phyloP scores from a whole-genome alignment of 306 rosid species.

The Clitoria ternatea region DNA sequence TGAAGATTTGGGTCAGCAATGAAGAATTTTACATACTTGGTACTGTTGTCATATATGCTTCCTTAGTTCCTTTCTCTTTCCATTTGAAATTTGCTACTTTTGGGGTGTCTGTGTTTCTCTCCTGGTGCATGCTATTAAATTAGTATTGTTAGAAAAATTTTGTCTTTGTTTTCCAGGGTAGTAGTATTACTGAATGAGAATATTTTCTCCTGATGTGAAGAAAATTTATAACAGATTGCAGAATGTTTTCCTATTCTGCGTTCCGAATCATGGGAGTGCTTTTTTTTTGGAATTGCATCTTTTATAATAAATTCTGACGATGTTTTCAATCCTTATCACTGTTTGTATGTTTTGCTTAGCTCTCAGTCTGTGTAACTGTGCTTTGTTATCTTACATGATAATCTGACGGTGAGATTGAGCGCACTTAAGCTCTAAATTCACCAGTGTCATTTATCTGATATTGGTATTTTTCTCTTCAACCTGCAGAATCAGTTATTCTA shows the following conservation, averaged over 20 bases:
- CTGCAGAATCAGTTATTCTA: background rate
- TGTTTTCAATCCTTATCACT: background rate
- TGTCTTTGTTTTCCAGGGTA: no score
- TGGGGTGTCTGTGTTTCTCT: background rate
- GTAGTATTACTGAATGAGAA: background rate
- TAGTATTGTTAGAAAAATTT: background rate
- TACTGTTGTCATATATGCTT: background rate
- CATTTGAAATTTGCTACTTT: background rate
- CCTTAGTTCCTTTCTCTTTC: background rate
- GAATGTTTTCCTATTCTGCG: background rate
- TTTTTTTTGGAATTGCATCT: background rate
- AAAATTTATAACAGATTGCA: background rate
- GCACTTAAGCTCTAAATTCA: background rate
- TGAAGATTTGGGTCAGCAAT: background rate
- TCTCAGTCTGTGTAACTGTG: background rate
- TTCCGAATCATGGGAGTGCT: background rate
- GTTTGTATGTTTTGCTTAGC: background rate
- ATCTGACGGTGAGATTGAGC: background rate
- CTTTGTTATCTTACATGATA: background rate
- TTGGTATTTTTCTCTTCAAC: background rate
- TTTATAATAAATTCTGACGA: background rate
- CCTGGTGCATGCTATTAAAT: background rate
- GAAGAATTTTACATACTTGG: background rate
- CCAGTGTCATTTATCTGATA: background rate
- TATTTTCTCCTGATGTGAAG: background rate